Base-by-base conservation (phyloP, 768 basidiomycete species). In the Agaricus subrufescens region DNA sequence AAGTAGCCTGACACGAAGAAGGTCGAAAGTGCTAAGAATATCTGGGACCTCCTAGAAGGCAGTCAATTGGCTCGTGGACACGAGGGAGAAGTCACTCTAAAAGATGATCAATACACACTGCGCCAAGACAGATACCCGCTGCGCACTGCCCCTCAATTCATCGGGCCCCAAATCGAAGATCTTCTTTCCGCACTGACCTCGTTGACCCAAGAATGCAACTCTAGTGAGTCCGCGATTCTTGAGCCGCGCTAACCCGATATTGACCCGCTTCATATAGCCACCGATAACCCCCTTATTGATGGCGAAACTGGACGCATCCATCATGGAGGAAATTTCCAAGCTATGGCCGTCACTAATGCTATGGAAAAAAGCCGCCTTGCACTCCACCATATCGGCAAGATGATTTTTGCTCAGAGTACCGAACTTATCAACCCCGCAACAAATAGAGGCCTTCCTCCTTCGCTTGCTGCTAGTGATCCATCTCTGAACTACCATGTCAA, bases 241-340 rank as follows among this genome's bases (percentile, higher is more conserved):
- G 39, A 37, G 10, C 26, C 29, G 7, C 29, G 34, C 29, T 23
- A 1, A 11, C n/a, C 15, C 25, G 40, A 58, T 60, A 42, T 56
- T 61, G 31, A 54, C 46, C 55, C 6, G 46, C 5, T 26, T 43
- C 31, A 6, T 58, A 6, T 58, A 89, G 86, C 89, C 25, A 92
- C 90, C 26, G 90, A 92, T 63, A 92, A 92, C 65, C 90, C 90
- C 10, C 78, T 92, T 40, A 75, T 91, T 56, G 87, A 91, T 63
- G 81, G 81, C 19, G 79, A 85, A 52, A 82, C 82, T 29, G 82
- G 81, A 2, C 67, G 74, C 38, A 76, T 88, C 12, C 86, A 91
- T 65, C 84, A 89, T 60, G 89, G 88, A 27, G 93, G 92, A 12
- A 94, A 94, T 68, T 94, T 95, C 78, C 92, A 89, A 67, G 87